Evolutionary conservation across 805 yeast genomes (phyloP), one percentile per base, ranked within the genome.

Genomic region (Wickerhamomyces sydowiorum): DNA sequence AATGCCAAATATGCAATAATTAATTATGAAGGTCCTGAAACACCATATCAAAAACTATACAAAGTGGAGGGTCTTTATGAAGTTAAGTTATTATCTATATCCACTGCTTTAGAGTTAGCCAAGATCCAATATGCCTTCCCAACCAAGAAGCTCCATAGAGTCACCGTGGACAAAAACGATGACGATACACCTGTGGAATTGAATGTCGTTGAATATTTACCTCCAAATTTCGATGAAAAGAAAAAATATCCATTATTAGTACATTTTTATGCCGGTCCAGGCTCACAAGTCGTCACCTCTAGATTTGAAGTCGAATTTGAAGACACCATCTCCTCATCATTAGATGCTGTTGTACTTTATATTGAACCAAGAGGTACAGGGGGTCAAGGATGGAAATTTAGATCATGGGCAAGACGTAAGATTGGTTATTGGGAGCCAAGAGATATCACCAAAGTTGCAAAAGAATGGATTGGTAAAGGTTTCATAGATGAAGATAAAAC

Each of bases 361-460:
- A 91, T 93, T 5, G 99, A 93, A 62, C 98, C 98, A 2, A 76
- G 99, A 53, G 99, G 99, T 15, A 93, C 99, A 2, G 98, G 96
- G 0, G 87, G 73, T 57, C 87, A 80, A 64, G 96, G 96, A 13
- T 76, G 82, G 48, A 59, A 75, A 35, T 90, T 79, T 67, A 78
- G 96, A 57, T 75, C 85, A 22, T 67, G 78, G 45, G 97, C 95
- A 1, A 76, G 90, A 36, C 89, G 83, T 57, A 75, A 77, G 27
- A 71, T 93, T 42, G 97, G 98, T 1, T 71, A 80, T 48, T 79
- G 75, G 62, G 99, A 93, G 62, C 84, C 96, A 4, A 64, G 68
- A 14, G 99, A 93, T 60, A 96, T 91, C 61, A 82, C 90, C 29
- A 63, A 76, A 0, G 95, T 93, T 1, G 96, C 95, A 0, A 62